Evolutionary conservation across 148 eudicot genomes (phyloP), one percentile per base, ranked within the genome.

Genomic region (Chenopodium album): DNA sequence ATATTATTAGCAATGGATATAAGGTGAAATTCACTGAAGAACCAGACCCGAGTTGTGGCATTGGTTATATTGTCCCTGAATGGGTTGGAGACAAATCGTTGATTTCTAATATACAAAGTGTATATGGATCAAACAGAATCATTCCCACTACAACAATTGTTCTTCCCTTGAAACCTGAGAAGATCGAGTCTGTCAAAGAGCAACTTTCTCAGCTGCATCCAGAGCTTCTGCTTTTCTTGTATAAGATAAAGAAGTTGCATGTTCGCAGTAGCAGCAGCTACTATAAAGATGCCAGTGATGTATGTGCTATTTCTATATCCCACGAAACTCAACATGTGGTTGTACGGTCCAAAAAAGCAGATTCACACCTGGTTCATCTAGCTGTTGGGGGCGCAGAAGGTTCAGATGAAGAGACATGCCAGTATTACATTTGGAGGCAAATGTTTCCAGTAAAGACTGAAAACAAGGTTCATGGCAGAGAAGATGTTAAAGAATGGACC

Each of bases 1-100:
- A 87, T 71, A 86, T 87, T 20, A 77, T 86, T 22, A 86, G 87
- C 86, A 86, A 87, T 76, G 92, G 90, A 22, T 87, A 84, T 41
- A 88, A 82, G 64, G 84, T 89, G 14, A 81, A 82, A 62, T 87
- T 89, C 22, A 82, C 73, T 52, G 88, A 85, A 70, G 77, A 81
- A 67, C 91, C 88, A 11, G 63, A 82, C 46, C 54, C 9, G 0
- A 31, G 60, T 31, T 83, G 86, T 81, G 87, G 84, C 32, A 79
- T 89, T 13, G 85, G 87, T 10, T 85, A 89, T 32, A 79, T 85
- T 26, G 89, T 89, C 1, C 88, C 84, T 9, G 80, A 87, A 74
- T 85, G 88, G 89, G 82, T 87, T 46, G 63, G 59, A 3, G 73
- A 71, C 23, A 68, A 75, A 29, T 71, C 83, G 14, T 37, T 72